Evolutionary conservation across 257 asterid species (phyloP).

Genomic region (Sherardia arvensis): DNA sequence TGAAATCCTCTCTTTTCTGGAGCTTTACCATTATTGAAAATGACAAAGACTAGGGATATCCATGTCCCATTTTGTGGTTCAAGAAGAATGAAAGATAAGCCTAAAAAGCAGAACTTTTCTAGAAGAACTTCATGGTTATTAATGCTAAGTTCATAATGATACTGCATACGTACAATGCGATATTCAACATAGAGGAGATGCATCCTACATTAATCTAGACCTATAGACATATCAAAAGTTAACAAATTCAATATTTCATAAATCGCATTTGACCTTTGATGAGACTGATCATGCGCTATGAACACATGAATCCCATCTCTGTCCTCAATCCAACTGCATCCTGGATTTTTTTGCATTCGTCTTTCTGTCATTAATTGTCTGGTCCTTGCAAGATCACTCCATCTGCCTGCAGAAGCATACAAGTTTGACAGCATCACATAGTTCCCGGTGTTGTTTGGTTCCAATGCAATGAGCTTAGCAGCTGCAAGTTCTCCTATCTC

Average conservation of each 20-base stretch:
- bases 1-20: neutral
- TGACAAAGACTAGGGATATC: neutral
- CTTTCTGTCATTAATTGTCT: slow-evolving; percentile 39
- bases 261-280: slow-evolving; percentile 44
- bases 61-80: neutral
- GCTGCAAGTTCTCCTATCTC: slow-evolving; percentile 65
- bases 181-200: neutral
- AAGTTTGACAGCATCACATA: slow-evolving; percentile 65
- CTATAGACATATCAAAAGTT: slow-evolving; percentile 46
- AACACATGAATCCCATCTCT: slow-evolving; percentile 51
- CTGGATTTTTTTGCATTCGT: slow-evolving; percentile 54
- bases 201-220: slow-evolving; percentile 10
- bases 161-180: neutral
- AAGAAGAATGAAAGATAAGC: neutral
- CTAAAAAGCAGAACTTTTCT: no score
- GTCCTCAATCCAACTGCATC: slow-evolving; percentile 90
- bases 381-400: slow-evolving; percentile 50
- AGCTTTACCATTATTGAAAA: neutral
- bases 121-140: no score
- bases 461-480: slow-evolving; percentile 40
- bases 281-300: slow-evolving; percentile 62
- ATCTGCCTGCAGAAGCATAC: slow-evolving; percentile 62
- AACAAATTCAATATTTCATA: slow-evolving; percentile 46
- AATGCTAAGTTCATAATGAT: neutral
- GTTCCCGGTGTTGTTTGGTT: slow-evolving; percentile 49